A percentile compares a stretch with the other conserved stretches of the same genome.
Conservation (phyloP, 768 basidiomycete species). For the Tulasnella sp. region DNA sequence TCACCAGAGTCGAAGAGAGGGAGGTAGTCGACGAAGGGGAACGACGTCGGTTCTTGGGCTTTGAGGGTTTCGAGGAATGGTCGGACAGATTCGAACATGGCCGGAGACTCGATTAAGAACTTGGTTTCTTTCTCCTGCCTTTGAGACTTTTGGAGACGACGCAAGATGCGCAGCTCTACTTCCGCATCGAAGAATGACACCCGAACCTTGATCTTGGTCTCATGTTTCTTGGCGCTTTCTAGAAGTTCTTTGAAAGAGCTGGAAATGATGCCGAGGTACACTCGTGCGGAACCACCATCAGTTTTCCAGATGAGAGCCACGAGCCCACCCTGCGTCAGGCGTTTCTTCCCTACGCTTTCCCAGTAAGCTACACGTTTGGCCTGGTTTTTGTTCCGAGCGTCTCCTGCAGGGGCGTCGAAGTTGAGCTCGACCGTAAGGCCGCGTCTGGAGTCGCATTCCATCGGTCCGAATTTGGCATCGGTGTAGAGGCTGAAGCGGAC, state of each 20-base stretch:
- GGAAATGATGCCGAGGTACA: conserved; percentile 60
- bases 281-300: conserved; percentile 33
- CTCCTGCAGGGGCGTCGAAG: conserved; percentile 60
- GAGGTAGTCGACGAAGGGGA: conserved; percentile 62
- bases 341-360: conserved; percentile 62
- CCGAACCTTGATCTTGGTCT: conserved; percentile 50
- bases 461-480: conserved; percentile 25
- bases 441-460: conserved; percentile 42
- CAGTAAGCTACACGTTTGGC: conserved; percentile 57
- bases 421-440: conserved; percentile 55
- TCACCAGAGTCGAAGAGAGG: conserved; percentile 46
- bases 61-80: conserved; percentile 69
- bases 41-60: conserved; percentile 54
- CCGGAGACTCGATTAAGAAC: conserved; percentile 61
- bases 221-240: conserved; percentile 48
- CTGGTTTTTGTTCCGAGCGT: conserved; percentile 50
- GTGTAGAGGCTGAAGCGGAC: conserved; percentile 40
- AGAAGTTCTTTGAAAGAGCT: conserved; percentile 53
- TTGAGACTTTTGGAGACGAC: background rate
- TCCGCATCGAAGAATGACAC: conserved; percentile 67
- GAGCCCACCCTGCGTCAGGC: conserved; percentile 67
- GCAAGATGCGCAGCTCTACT: conserved; percentile 52
- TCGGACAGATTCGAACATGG: conserved; percentile 68
- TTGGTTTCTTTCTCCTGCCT: background rate
- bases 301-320: conserved; percentile 52